Conservation (phyloP, 257 asterid genomes). For the Petunia axillaris region DNA sequence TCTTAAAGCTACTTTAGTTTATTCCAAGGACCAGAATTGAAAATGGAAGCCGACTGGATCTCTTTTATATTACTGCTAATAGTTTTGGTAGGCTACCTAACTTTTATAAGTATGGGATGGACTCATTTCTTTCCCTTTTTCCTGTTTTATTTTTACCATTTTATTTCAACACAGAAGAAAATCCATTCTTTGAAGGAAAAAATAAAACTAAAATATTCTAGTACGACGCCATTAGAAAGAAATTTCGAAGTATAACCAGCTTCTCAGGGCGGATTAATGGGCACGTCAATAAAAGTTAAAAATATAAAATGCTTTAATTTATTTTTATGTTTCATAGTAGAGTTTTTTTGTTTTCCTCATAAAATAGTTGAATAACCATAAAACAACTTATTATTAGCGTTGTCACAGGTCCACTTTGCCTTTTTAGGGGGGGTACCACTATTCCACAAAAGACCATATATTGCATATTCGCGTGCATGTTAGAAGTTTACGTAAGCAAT, state of each 20-base stretch:
- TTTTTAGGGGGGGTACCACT: background rate
- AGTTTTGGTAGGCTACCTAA: background rate
- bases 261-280: background rate
- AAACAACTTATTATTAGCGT: background rate
- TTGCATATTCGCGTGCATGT: constrained; percentile 11
- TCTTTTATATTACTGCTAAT: background rate
- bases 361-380: too few species aligned
- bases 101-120: background rate
- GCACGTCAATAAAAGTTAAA: background rate
- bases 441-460: background rate
- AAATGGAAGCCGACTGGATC: background rate
- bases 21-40: too few species aligned
- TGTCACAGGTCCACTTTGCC: background rate
- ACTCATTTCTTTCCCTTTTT: background rate
- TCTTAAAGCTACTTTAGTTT: background rate
- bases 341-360: too few species aligned
- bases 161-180: background rate
- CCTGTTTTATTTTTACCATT: background rate
- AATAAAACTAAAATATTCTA: background rate
- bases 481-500: constrained; percentile 19
- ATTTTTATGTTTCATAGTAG: too few species aligned
- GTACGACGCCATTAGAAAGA: background rate
- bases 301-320: background rate
- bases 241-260: background rate
- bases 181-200: background rate